A percentile compares a stretch with the other conserved stretches of the same genome.
phyloP scores from a whole-genome alignment of 106 monocot species.

The Dioscorea alata region DNA sequence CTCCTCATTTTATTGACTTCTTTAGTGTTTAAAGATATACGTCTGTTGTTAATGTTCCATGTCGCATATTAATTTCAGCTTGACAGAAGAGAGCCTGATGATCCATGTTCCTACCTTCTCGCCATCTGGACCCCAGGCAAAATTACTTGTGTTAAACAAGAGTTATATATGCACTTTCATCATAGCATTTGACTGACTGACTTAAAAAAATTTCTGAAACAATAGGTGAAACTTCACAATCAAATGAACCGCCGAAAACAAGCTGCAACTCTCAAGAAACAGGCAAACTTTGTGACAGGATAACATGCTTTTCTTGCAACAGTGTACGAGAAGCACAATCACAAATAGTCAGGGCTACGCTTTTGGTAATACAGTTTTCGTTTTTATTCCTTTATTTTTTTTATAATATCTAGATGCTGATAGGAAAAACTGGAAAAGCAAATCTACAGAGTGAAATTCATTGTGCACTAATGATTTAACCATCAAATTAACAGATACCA shows the following conservation, averaged over 20 bases:
- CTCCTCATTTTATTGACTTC: not conserved
- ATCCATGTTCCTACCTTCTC: conserved; percentile 63
- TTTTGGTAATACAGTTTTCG: conserved; percentile 33
- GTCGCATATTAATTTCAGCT: conserved; percentile 22
- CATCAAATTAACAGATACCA: conserved; percentile 42
- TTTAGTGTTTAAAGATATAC: conserved; percentile 1
- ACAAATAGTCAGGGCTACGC: conserved; percentile 50
- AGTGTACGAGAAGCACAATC: conserved; percentile 31
- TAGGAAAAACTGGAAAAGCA: too few relatives aligned
- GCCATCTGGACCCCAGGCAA: conserved; percentile 57
- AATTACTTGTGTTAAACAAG: not conserved
- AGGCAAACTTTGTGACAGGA: conserved; percentile 20
- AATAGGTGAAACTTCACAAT: conserved; percentile 45
- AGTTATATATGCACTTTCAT: not conserved
- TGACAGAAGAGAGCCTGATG: conserved; percentile 48
- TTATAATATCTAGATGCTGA: too few relatives aligned
- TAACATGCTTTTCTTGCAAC: conserved; percentile 35
- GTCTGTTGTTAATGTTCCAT: not conserved
- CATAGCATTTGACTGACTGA: not conserved
- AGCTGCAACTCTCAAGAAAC: conserved; percentile 26
- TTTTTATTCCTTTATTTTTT: not conserved
- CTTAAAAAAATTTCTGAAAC: conserved; percentile 1
- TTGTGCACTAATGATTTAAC: not conserved
- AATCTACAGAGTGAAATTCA: too few relatives aligned
- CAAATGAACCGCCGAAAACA: conserved; percentile 31